Percentiles rank a stretch among this genome's conserved stretches.
phyloP scores from a whole-genome alignment of 179 eudicot species.

The Amaranthus tricolor region DNA sequence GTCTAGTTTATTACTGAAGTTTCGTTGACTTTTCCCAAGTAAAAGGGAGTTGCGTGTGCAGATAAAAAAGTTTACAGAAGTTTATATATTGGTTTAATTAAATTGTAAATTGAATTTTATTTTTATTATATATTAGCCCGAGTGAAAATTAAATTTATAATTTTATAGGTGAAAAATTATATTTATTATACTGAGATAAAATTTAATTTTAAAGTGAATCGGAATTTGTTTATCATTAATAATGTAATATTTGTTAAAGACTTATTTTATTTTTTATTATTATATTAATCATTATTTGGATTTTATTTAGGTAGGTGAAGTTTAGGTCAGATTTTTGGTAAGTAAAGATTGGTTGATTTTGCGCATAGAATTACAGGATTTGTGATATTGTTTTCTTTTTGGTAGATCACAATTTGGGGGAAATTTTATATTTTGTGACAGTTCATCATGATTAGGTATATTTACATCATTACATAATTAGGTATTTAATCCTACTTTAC shows the following conservation, averaged over 20 bases:
- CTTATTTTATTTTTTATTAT: no score
- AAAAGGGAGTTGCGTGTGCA: slow-evolving; percentile 15
- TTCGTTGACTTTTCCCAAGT: slow-evolving; percentile 7
- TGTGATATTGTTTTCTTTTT: slow-evolving; percentile 18
- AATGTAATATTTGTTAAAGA: no score
- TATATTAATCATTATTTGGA: neutral
- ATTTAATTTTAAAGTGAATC: no score
- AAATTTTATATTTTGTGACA: neutral
- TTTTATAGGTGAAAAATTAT: neutral
- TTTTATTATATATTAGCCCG: no score
- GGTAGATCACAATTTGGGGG: slow-evolving; percentile 14
- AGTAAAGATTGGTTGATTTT: slow-evolving; percentile 22
- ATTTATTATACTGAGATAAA: no score
- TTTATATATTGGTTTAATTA: slow-evolving; percentile 3
- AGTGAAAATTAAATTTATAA: no score
- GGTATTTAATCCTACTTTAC: no score
- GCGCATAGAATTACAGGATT: slow-evolving; percentile 13
- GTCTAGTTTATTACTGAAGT: neutral
- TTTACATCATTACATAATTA: neutral
- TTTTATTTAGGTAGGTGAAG: slow-evolving; percentile 16
- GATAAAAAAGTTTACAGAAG: slow-evolving; percentile 8
- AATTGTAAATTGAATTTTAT: slow-evolving; percentile 6
- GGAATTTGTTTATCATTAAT: no score
- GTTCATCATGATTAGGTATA: neutral
- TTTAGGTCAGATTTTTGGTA: slow-evolving; percentile 8